These are phyloP conservation scores for Lasiodiplodia sp. DNA, from an alignment of 2,329 filamentous ascomycete genomes.

Conservation along the genomic window DNA sequence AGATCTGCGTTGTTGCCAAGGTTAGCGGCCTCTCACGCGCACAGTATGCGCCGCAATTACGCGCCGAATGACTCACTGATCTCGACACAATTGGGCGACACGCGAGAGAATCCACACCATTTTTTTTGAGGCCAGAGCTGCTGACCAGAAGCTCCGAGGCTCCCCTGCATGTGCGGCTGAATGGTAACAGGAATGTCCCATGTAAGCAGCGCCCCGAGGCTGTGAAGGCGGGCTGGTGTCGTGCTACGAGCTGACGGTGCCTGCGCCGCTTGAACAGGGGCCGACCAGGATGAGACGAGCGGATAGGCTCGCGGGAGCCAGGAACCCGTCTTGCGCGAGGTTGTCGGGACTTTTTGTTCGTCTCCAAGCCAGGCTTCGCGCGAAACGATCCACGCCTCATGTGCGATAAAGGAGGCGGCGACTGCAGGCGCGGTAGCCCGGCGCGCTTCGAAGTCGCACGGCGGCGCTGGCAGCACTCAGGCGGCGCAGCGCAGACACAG, in stretches of 20 bases:
- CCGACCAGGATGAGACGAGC: conserved; percentile 1
- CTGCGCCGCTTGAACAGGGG: conserved; percentile 18
- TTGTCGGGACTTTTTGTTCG: neutral
- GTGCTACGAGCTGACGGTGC: conserved; percentile 26
- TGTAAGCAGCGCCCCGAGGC: conserved; percentile 23
- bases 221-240: conserved; percentile 17
- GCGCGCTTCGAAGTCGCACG: neutral
- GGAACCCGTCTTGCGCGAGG: conserved; percentile 18
- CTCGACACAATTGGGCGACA: neutral
- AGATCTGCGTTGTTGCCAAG: neutral
- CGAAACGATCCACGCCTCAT: neutral
- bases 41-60: neutral
- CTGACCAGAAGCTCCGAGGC: neutral
- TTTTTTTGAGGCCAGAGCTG: neutral
- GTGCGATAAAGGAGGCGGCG: neutral
- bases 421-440: neutral
- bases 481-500: conserved; percentile 1
- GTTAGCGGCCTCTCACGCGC: neutral
- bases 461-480: neutral
- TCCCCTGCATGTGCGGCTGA: conserved; percentile 26
- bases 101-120: neutral
- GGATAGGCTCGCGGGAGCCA: conserved; percentile 18
- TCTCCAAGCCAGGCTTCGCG: neutral
- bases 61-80: neutral
- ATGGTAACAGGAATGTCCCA: conserved; percentile 20